phyloP scores from a whole-genome alignment of 495 filamentous ascomycete species.

The Cercophora newfieldiana region DNA sequence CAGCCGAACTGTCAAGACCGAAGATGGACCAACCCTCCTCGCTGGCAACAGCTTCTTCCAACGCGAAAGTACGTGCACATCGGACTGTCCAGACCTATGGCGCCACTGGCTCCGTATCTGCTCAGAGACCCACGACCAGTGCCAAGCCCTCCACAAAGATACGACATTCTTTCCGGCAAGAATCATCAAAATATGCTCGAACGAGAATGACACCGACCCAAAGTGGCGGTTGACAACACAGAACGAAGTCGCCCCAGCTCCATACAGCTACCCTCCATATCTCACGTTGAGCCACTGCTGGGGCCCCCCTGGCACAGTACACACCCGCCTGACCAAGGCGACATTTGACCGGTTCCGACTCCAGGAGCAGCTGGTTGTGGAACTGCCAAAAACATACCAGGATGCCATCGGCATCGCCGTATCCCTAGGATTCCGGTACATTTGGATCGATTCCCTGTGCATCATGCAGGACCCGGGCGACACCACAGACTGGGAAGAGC shows the following conservation, averaged over 20 bases:
- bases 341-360: background rate
- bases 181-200: background rate
- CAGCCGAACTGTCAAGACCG: background rate
- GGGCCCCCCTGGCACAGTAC: background rate
- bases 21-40: background rate
- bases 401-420: background rate
- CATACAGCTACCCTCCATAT: no score
- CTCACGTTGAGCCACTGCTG: constrained; percentile 4
- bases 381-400: background rate
- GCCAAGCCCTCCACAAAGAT: background rate
- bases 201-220: background rate
- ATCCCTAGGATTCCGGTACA: background rate
- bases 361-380: background rate
- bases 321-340: background rate
- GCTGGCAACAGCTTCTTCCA: background rate
- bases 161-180: background rate
- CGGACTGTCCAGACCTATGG: background rate
- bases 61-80: background rate
- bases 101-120: background rate
- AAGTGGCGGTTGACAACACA: background rate
- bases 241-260: background rate
- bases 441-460: constrained; percentile 4
- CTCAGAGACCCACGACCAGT: background rate
- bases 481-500: background rate
- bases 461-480: background rate